A percentile compares a stretch with the other conserved stretches of the same genome.
Evolutionary conservation across 1,139 yeast genomes (phyloP).

Genomic region (Sugiyamaella grinbergsii): DNA sequence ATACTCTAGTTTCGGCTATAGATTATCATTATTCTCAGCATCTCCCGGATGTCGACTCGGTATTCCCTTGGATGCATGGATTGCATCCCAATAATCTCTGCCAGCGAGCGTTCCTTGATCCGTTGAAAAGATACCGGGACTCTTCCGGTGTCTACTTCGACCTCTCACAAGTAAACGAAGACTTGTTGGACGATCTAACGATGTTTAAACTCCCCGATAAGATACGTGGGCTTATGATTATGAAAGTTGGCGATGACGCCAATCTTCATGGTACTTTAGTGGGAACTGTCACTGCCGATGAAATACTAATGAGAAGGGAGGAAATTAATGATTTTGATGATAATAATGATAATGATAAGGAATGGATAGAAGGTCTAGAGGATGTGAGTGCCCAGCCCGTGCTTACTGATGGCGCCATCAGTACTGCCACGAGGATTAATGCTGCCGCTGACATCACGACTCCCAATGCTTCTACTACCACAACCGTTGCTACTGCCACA

Average conservation of each 20-base stretch:
- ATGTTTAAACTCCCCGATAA: slow-evolving; percentile 27
- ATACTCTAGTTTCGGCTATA: slow-evolving; percentile 36
- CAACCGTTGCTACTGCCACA: not conserved
- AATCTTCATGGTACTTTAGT: slow-evolving; percentile 50
- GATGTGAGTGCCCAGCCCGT: too few species aligned
- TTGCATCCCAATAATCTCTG: slow-evolving; percentile 40
- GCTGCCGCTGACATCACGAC: slow-evolving; percentile 2
- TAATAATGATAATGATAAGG: slow-evolving; percentile 1
- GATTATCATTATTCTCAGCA: slow-evolving; percentile 45
- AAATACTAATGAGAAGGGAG: slow-evolving; percentile 48
- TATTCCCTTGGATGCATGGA: slow-evolving; percentile 95
- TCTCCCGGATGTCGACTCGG: slow-evolving; percentile 64
- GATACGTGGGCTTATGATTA: slow-evolving; percentile 40
- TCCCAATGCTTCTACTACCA: slow-evolving; percentile 7
- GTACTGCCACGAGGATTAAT: too few species aligned
- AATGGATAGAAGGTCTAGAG: too few species aligned
- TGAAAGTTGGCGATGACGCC: slow-evolving; percentile 47
- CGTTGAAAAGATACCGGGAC: slow-evolving; percentile 32
- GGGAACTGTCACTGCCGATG: slow-evolving; percentile 63
- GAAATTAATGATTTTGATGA: slow-evolving; percentile 14
- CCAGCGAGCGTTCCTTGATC: slow-evolving; percentile 41
- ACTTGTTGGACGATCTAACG: slow-evolving; percentile 21
- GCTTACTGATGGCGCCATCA: too few species aligned
- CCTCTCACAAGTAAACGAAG: slow-evolving; percentile 18
- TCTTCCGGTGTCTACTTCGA: slow-evolving; percentile 22